phyloP scores from a whole-genome alignment of 805 yeast species.

The Ascoidea asiatica region DNA sequence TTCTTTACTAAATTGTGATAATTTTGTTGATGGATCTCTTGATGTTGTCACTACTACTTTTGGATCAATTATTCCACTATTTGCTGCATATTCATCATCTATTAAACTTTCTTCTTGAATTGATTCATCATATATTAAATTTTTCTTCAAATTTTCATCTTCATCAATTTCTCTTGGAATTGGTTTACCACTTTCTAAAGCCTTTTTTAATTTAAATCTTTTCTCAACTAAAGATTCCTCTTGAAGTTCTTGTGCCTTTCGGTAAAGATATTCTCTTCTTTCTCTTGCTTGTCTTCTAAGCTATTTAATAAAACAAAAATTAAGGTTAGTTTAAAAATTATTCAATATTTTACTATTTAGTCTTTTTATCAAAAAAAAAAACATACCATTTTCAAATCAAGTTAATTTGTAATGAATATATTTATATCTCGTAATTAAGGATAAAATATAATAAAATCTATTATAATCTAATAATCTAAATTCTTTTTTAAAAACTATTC shows the following conservation, averaged over 20 bases:
- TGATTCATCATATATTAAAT: slow-evolving; percentile 79
- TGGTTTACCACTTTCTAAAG: slow-evolving; percentile 85
- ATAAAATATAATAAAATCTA: too few species aligned
- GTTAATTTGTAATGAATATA: too few species aligned
- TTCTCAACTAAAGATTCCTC: slow-evolving; percentile 79
- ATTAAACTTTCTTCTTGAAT: slow-evolving; percentile 32
- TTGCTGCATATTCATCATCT: slow-evolving; percentile 85
- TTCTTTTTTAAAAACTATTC: too few species aligned
- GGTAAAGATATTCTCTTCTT: slow-evolving; percentile 83
- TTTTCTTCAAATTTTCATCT: slow-evolving; percentile 66
- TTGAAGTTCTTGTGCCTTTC: slow-evolving; percentile 80
- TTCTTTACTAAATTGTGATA: slow-evolving; percentile 89
- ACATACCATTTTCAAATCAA: too few species aligned
- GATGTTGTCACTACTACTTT: slow-evolving; percentile 87
- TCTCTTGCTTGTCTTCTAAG: slow-evolving; percentile 96
- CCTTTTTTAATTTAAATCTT: slow-evolving; percentile 73
- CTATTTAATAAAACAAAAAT: too few species aligned
- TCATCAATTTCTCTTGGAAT: slow-evolving; percentile 84
- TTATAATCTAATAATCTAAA: too few species aligned
- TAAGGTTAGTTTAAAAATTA: too few species aligned
- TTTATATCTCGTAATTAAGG: too few species aligned
- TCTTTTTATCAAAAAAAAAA: too few species aligned
- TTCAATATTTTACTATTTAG: too few species aligned
- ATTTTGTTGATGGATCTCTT: slow-evolving; percentile 74
- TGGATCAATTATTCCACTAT: slow-evolving; percentile 85